Base-by-base conservation (phyloP, 192 early-diverging fungal species). In the Irineochytrium annulatum region DNA sequence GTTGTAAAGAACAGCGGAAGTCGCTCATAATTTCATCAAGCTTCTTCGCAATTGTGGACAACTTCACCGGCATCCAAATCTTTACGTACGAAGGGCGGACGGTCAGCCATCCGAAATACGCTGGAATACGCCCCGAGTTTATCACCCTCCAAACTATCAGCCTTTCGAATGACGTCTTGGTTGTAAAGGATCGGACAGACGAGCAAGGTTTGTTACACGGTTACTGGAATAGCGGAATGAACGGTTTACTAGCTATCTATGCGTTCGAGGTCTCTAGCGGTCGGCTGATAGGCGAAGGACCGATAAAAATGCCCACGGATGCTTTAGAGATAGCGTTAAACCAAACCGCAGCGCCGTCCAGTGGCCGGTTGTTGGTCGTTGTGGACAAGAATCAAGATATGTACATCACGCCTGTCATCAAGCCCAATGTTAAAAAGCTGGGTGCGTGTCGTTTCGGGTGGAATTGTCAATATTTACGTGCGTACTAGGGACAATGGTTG, bases 351-450 rank as follows among this genome's bases (percentile, higher is more conserved):
- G 56, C 70, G 16, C 55, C 67, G 16, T 43, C 53, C 17, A 54
- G 63, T 35, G 69, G 71, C 20, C 61, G 80, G 13, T 78, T 76
- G 30, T 49, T 84, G 17, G 71, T 73, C 0, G 24, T 84, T 11
- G 58, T 84, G 19, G 82, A 84, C 68, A 83, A 78, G 62, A 83
- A 83, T 65, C 48, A 72, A 3, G 80, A 84, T 62, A 58, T 83
- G 73, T 83, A 58, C 45, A 62, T 84, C 26, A 72, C 75, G 0
- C 60, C 63, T 19, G 62, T 77, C 3, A 49, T 67, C 16, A 75
- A 70, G 48, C 60, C 77, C 16, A 49, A 71, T 20, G 37, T 77
- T 13, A 77, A 79, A 52, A 82, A 82, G 54, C 59, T 80, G 35
- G 78, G 71, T 71, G 60, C 13, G 63, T 6, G 22, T 13, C 3